These are phyloP conservation scores for Cryphonectria naterciae DNA, from an alignment of 2,329 filamentous ascomycete species.

Conservation along the genomic window DNA sequence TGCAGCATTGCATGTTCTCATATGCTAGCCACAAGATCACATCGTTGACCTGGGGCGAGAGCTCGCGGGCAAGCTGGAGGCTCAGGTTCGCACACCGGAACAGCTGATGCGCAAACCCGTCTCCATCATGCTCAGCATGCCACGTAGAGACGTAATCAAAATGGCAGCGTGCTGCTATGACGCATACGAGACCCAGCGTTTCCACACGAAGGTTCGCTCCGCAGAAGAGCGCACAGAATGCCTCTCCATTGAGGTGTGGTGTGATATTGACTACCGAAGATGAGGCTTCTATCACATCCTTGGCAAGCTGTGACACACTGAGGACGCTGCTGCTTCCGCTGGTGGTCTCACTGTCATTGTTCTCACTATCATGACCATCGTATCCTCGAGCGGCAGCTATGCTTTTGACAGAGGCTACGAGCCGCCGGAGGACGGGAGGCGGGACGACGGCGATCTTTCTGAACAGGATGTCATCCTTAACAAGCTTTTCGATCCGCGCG, in stretches of 20 bases:
- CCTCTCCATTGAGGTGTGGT: background rate
- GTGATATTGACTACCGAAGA: background rate
- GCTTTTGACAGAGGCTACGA: background rate
- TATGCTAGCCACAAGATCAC: constrained; percentile 8
- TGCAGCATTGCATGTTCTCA: background rate
- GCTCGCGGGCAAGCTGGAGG: constrained; percentile 8
- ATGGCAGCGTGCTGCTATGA: background rate
- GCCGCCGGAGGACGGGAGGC: background rate
- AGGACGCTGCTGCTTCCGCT: no score
- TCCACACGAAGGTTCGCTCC: constrained; percentile 10
- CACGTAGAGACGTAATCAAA: background rate
- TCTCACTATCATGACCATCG: background rate
- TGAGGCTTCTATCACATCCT: background rate
- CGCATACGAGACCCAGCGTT: background rate
- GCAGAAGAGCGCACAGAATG: constrained; percentile 9
- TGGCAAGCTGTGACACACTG: background rate
- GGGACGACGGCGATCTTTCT: constrained; percentile 3
- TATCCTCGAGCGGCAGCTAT: background rate
- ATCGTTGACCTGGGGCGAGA: constrained; percentile 6
- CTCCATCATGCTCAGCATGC: background rate
- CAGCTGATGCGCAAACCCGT: background rate
- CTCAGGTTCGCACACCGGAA: constrained; percentile 5
- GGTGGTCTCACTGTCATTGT: background rate
- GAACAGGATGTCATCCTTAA: background rate
- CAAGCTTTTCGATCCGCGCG: background rate